These are phyloP conservation scores for Phlyctochytrium bullatum DNA, from an alignment of 192 early-diverging fungal genomes.

Conservation along the genomic window DNA sequence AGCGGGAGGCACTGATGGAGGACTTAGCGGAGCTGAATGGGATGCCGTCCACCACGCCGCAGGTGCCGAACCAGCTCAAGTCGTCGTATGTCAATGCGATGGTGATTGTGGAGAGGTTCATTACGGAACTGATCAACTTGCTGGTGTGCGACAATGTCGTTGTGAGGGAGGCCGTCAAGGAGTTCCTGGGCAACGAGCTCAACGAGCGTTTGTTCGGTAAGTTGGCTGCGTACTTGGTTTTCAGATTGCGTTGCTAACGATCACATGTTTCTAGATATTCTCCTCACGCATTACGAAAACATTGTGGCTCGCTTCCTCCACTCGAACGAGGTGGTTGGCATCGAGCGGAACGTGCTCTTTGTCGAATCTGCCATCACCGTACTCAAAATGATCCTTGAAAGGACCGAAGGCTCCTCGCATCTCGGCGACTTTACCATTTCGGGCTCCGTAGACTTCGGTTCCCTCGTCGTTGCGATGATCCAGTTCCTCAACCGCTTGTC, in stretches of 20 bases:
- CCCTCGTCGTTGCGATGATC: constrained; percentile 63
- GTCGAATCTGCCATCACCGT: constrained; percentile 70
- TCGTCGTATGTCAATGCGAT: constrained; percentile 23
- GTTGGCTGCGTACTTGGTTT: constrained; percentile 15
- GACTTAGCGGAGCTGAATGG: not conserved
- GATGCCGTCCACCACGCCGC: not conserved
- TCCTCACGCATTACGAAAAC: constrained; percentile 25
- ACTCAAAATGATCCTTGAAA: constrained; percentile 69
- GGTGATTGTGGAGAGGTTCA: constrained; percentile 64
- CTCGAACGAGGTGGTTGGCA: constrained; percentile 51
- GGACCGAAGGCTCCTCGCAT: constrained; percentile 51
- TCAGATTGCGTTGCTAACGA: constrained; percentile 35
- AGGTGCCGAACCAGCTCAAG: not conserved
- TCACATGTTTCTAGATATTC: constrained; percentile 13
- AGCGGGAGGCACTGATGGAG: not conserved
- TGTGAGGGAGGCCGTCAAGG: constrained; percentile 73
- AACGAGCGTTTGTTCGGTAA: constrained; percentile 59
- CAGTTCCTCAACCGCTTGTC: constrained; percentile 69
- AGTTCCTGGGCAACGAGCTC: constrained; percentile 77
- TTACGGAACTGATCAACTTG: constrained; percentile 70
- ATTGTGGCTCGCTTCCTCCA: constrained; percentile 64
- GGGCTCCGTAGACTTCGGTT: constrained; percentile 65
- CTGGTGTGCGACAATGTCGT: constrained; percentile 70
- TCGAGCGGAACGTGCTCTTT: constrained; percentile 61
- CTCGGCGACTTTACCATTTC: constrained; percentile 11